Base-by-base conservation (phyloP, 2,329 filamentous ascomycete species). In the Sarocladiaceae sp. region DNA sequence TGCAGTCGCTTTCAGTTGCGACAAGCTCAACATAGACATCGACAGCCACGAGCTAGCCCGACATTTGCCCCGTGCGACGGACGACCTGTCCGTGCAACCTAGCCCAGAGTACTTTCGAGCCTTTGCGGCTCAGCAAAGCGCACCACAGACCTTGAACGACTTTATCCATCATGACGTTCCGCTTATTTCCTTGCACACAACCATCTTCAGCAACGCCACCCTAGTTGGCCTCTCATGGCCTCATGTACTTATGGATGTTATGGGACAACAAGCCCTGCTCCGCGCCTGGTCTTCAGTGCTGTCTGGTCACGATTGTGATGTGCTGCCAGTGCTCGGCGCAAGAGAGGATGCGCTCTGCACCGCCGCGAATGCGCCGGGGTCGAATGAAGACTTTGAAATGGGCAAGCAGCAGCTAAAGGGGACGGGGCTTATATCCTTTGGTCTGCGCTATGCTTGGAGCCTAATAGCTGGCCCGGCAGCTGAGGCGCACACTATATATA, bases 161-260 rank as follows among this genome's bases (percentile, higher is more conserved):
- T 70, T 66, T 47, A 39, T 71, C 11, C 52, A 55, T 33, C 48
- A 53, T 4, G 71, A 75, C 51, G 55, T 51, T 15, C 72, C 73
- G 1, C 67, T 70, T 51, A 52, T 78, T 4, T 62, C 63, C 3
- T 55, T 78, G 4, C 69, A 73, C 48, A 58, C 77, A 33, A 64
- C 67, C 3, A 64, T 65, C 0, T 78, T 78, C 51, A 53, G 51
- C 3, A 68, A 79, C 45, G 68, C 69, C 0, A 78, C 74, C 0
- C 53, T 78, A 0, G 58, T 78, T 2, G 60, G 62, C 0, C 48
- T 78, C 1, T 57, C 58, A 2, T 74, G 64, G 57, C 65, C 68
- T 2, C 75, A 78, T 52, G 66, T 65, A 0, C 53, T 74, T 5
- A 65, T 67, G 46, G 74, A 77, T 48, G 68, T 60, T 3, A 60